phyloP scores from a whole-genome alignment of 2,329 filamentous ascomycete species.

The Leptographium galeiforme region DNA sequence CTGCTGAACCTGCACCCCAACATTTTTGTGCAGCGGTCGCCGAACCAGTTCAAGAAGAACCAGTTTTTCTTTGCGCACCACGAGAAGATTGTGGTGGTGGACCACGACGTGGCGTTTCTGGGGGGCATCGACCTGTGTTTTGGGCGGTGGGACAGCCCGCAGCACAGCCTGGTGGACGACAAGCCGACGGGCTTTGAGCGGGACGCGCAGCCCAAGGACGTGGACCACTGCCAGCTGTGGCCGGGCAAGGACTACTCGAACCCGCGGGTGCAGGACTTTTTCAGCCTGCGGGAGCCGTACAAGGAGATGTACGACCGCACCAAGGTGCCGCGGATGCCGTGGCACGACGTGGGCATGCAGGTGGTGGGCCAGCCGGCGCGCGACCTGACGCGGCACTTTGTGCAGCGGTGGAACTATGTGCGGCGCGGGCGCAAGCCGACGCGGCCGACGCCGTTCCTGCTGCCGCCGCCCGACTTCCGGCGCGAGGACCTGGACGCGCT shows the following conservation, averaged over 20 bases:
- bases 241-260: slow-evolving; percentile 98
- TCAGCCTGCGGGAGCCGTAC: slow-evolving; percentile 81
- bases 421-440: slow-evolving; percentile 86
- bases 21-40: slow-evolving; percentile 88
- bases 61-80: slow-evolving; percentile 99
- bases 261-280: slow-evolving; percentile 89
- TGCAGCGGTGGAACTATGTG: slow-evolving; percentile 96
- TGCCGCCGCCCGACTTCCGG: slow-evolving; percentile 87
- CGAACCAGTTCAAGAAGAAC: slow-evolving; percentile 96
- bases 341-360: slow-evolving; percentile 98
- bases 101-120: slow-evolving; percentile 90
- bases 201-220: slow-evolving; percentile 64
- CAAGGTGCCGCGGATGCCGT: slow-evolving; percentile 86
- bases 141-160: slow-evolving; percentile 91
- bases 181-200: slow-evolving; percentile 90
- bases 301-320: slow-evolving; percentile 97
- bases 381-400: slow-evolving; percentile 89
- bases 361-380: slow-evolving; percentile 90
- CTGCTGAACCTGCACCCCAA: slow-evolving; percentile 91
- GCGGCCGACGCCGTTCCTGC: slow-evolving; percentile 79
- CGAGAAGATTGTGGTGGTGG: slow-evolving; percentile 93
- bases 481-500: slow-evolving; percentile 73
- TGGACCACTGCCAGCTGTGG: slow-evolving; percentile 90
- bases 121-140: slow-evolving; percentile 95
- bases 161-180: slow-evolving; percentile 82